Percentiles rank a stretch among this genome's conserved stretches.
Conservation (phyloP, 441 rosid species). For the Brassica balearica region DNA sequence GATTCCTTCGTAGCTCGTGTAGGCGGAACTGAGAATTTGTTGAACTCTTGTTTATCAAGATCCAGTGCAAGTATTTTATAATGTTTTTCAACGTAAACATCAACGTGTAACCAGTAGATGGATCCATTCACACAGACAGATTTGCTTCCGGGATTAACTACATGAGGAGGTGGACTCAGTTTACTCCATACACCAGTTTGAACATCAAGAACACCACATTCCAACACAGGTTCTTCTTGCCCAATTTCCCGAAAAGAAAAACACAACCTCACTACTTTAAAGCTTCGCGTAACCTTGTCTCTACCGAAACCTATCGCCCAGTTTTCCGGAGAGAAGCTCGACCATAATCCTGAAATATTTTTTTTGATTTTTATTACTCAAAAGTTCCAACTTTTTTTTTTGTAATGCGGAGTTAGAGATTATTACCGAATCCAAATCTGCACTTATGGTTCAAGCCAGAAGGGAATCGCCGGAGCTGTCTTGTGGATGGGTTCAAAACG, state of each 20-base stretch:
- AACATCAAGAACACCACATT: conserved; percentile 5
- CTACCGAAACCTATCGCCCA: no score
- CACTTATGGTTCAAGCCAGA: no score
- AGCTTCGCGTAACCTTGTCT: no score
- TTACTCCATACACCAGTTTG: conserved; percentile 6
- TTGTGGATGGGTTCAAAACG: no score
- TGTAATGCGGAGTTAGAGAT: no score
- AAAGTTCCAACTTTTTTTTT: no score
- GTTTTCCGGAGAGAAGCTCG: no score
- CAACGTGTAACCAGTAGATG: conserved; percentile 1
- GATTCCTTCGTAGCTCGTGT: neutral
- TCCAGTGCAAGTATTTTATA: neutral
- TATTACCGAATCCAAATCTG: no score
- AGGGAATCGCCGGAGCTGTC: no score
- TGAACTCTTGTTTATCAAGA: conserved; percentile 5
- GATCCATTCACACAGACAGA: neutral
- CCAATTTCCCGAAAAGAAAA: neutral
- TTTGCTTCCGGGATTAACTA: neutral
- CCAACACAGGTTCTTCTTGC: conserved; percentile 3
- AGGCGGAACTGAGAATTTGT: neutral
- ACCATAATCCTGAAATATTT: no score
- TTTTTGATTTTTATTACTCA: no score
- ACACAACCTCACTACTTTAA: neutral
- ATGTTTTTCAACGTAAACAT: neutral
- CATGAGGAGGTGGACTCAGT: neutral